Base-by-base conservation (phyloP, 106 monocot genomes). In the Acanthochlamys bracteata region DNA sequence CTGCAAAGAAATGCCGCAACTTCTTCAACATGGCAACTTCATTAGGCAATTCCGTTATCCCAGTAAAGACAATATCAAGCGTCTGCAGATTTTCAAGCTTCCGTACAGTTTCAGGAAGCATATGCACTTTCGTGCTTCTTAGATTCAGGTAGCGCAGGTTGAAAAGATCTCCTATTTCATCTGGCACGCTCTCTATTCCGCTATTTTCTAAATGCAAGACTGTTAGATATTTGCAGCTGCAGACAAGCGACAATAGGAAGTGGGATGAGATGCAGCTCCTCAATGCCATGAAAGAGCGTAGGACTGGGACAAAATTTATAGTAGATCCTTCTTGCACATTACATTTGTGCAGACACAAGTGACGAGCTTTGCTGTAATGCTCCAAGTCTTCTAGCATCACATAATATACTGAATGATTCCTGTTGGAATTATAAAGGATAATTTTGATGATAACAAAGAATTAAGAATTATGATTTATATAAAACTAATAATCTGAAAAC, bases 111-210 rank as follows among this genome's bases (percentile, higher is more conserved):
- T 53, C 64, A 7, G 76, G 66, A 9, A 82, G 55, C 20, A 25
- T 43, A 0, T 33, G 21, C 8, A 76, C 49, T 11, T 61, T 27
- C 24, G 82, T 82, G n/a, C 58, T 46, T 45, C 82, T 68, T 26
- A 82, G 9, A 19, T 73, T 54, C 43, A 82, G 42, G 41, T 77
- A 77, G 0, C 51, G 39, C 64, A 82, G 42, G 26, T 73, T 51
- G 51, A 60, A 66, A 20, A 82, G 39, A 15, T 53, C 20, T 3
- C 12, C 60, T 0, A 76, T 16, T 42, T 33, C 59, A 9, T 57
- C 43, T 4, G 57, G 64, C 0, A 65, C 0, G 7, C 7, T 47
- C 11, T 1, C 22, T 17, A 73, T 42, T 24, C 42, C 55, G 19
- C 51, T 19, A 15, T 22, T 41, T 11, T 49, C n/a, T 7, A 81